Conservation (phyloP, 768 basidiomycete species). For the Rhodotorula sphaerocarpa region DNA sequence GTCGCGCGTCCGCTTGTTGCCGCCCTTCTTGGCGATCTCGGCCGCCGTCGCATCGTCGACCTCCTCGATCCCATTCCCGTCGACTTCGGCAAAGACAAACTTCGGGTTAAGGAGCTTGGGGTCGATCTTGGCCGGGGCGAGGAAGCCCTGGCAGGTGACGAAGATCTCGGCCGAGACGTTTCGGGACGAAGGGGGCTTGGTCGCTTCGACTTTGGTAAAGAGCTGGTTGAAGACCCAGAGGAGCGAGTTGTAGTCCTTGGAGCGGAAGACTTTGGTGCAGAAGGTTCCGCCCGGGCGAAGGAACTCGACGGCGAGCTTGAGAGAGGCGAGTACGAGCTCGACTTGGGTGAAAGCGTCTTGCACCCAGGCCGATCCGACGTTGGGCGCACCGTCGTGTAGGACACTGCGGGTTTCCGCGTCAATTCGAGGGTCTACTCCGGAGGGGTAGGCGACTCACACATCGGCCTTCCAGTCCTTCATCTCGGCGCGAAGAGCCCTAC, state of each 20-base stretch:
- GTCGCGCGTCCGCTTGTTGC: not conserved
- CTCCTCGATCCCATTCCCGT: conserved; percentile 38
- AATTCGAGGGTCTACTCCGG: too few species aligned
- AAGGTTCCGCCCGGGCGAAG: conserved; percentile 77
- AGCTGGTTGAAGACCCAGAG: conserved; percentile 98
- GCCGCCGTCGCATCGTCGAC: too few species aligned
- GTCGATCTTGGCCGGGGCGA: conserved; percentile 89
- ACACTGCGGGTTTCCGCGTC: too few species aligned
- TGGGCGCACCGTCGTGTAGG: conserved; percentile 96
- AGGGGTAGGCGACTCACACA: conserved; percentile 45
- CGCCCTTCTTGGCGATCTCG: too few species aligned
- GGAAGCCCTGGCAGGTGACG: conserved; percentile 91
- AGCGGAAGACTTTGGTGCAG: conserved; percentile 96
- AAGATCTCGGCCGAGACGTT: conserved; percentile 99
- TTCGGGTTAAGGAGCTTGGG: conserved; percentile 96
- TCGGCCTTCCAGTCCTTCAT: conserved; percentile 99
- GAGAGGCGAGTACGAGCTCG: conserved; percentile 71
- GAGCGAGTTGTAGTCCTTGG: conserved; percentile 94
- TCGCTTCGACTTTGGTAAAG: conserved; percentile 93
- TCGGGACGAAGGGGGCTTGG: conserved; percentile 94
- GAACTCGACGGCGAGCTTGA: conserved; percentile 65
- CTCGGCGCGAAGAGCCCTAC: conserved; percentile 72
- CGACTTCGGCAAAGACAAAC: conserved; percentile 91
- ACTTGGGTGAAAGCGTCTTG: conserved; percentile 97
- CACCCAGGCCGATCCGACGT: conserved; percentile 98